Evolutionary conservation across 164 flowering plant species (phyloP).

Genomic region (Hamamelis virginiana): DNA sequence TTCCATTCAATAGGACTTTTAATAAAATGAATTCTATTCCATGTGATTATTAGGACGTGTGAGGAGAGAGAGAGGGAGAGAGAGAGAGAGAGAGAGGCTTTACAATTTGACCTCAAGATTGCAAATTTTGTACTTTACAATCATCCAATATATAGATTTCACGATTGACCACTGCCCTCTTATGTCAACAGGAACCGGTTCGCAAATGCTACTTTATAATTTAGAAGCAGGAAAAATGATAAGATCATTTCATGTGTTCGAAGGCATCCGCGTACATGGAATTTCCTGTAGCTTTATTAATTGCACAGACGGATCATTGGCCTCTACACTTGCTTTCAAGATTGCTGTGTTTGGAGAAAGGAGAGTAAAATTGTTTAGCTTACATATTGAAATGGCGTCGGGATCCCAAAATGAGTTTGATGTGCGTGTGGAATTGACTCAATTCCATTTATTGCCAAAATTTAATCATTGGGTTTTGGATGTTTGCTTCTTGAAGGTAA

Average conservation of each 20-base stretch:
- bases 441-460: slow-evolving; percentile 54
- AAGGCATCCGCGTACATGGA: slow-evolving; percentile 92
- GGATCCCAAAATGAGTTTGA: slow-evolving; percentile 11
- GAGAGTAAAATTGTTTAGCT: slow-evolving; percentile 60
- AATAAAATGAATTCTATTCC: too few relatives aligned
- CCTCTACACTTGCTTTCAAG: slow-evolving; percentile 28
- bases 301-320: slow-evolving; percentile 10
- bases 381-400: slow-evolving; percentile 23
- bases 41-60: too few relatives aligned
- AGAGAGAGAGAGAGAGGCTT: too few relatives aligned
- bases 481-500: slow-evolving; percentile 77
- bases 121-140: background rate
- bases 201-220: slow-evolving; percentile 69
- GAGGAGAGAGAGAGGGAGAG: too few relatives aligned
- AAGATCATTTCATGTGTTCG: slow-evolving; percentile 59
- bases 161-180: background rate
- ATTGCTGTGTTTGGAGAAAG: slow-evolving; percentile 78
- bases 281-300: slow-evolving; percentile 33
- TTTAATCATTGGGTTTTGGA: slow-evolving; percentile 86
- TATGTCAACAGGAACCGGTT: slow-evolving; percentile 66
- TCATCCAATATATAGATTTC: background rate
- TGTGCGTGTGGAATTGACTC: slow-evolving; percentile 25
- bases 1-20: too few relatives aligned
- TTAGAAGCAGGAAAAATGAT: slow-evolving; percentile 40
- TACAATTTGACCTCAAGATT: too few relatives aligned